Evolutionary conservation across 176 grass and related monocot species (phyloP), one percentile per base, ranked within the genome.

Genomic region (Elaeis guineensis): DNA sequence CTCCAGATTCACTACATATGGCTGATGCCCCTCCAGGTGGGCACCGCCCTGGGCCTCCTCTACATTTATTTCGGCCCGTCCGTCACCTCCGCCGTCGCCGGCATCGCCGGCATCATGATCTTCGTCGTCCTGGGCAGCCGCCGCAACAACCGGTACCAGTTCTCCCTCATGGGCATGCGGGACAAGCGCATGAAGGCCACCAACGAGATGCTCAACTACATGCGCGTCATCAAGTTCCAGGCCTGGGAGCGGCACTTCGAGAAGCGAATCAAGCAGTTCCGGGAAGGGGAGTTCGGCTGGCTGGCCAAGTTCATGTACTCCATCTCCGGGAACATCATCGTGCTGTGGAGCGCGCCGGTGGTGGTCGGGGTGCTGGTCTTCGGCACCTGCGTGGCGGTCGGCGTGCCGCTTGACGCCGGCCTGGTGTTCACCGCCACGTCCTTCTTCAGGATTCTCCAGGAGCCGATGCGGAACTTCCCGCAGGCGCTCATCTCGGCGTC

Each of bases 171-270:
- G 81, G 64, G 57, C 29, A 81, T 92, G 93, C 81, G 93, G 0
- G 93, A 98, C 78, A 49, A 60, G 63, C 76, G 93, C 58, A 98
- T 98, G 93, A 98, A 98, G 87, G 87, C 87, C 6, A 98, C 87
- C 4, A 98, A 98, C 66, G 93, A 98, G 78, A 97, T 91, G 93
- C 73, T 98, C 8, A 86, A 15, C 79, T 85, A 86, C 87, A 92
- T 98, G 93, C 84, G 93, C 4, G 93, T 98, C 2, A 98, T 98
- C 84, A 98, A 92, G 70, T 84, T 98, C 75, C 93, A 98, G 64
- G 93, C 87, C 52, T 98, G 93, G 93, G 93, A 98, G 73, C 77
- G 78, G 24, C 84, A 92, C 70, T 98, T 98, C 66, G 30, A 64
- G 68, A 62, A 25, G 2, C 93, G 83, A 49, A 89, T 98, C 73